Conservation (phyloP, 2,329 filamentous ascomycete species). For the Colletotrichum destructivum region DNA sequence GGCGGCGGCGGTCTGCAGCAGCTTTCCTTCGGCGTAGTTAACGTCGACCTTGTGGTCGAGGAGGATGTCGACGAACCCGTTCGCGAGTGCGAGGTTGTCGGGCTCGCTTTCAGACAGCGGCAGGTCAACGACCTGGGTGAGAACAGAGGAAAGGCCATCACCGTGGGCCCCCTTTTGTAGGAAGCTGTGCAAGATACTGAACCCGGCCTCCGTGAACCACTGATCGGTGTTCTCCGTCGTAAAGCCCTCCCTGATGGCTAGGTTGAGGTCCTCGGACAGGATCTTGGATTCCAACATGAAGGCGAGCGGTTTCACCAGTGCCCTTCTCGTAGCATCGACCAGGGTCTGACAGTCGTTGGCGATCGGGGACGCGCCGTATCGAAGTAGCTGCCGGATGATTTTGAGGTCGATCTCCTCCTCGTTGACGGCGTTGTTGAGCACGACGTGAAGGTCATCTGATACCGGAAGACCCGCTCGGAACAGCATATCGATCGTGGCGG, state of each 20-base stretch:
- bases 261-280: conserved; percentile 59
- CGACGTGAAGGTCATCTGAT: conserved; percentile 65
- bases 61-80: conserved; percentile 62
- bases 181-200: conserved; percentile 63
- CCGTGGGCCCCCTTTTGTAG: conserved; percentile 65
- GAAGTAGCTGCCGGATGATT: conserved; percentile 34
- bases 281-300: conserved; percentile 61
- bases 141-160: conserved; percentile 60
- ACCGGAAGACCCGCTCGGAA: conserved; percentile 66
- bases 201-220: conserved; percentile 65
- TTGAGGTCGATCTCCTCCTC: conserved; percentile 57
- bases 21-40: conserved; percentile 64
- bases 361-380: conserved; percentile 66
- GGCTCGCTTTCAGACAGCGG: conserved; percentile 48
- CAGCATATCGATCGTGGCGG: conserved; percentile 64
- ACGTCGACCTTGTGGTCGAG: conserved; percentile 61
- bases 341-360: conserved; percentile 68
- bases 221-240: conserved; percentile 54
- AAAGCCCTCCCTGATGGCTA: conserved; percentile 63
- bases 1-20: conserved; percentile 68
- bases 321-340: conserved; percentile 62
- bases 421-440: conserved; percentile 67
- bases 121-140: conserved; percentile 62
- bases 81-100: conserved; percentile 57
- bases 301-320: conserved; percentile 56